Conservation (phyloP, 1,284 basidiomycete genomes). For the Takashimella koratensis region DNA sequence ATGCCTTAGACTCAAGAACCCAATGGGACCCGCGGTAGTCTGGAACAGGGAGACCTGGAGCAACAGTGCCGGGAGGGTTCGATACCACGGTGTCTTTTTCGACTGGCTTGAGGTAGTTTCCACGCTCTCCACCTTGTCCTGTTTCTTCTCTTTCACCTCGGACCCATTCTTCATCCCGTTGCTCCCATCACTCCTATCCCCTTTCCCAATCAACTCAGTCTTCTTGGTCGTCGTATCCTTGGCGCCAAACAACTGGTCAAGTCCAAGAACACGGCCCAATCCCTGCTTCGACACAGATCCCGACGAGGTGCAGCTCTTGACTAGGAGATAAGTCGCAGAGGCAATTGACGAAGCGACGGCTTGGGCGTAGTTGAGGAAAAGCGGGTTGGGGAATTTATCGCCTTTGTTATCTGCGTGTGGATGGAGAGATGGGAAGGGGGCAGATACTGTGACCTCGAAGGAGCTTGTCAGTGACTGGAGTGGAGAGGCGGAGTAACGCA, state of each 20-base stretch:
- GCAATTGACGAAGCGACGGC: conserved; percentile 74
- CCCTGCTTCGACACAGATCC: conserved; percentile 8
- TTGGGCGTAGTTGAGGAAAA: conserved; percentile 85
- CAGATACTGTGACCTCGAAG: conserved; percentile 59
- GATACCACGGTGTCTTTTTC: conserved; percentile 12
- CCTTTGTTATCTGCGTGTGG: conserved; percentile 45
- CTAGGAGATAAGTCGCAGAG: conserved; percentile 72
- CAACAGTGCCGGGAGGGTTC: conserved; percentile 55
- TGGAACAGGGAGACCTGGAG: conserved; percentile 82
- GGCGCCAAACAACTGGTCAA: conserved; percentile 16
- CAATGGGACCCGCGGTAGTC: conserved; percentile 87
- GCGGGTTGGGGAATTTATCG: conserved; percentile 78
- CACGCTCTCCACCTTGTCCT: conserved; percentile 3
- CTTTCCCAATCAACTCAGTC: not conserved
- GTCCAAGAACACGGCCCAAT: conserved; percentile 21
- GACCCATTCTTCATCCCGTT: conserved; percentile 2
- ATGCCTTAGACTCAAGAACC: conserved; percentile 88
- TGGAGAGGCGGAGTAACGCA: not conserved
- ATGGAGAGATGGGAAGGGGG: conserved; percentile 63
- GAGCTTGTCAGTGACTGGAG: not conserved
- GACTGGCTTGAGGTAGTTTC: conserved; percentile 5
- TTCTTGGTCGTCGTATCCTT: not conserved
- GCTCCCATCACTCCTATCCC: conserved; percentile 3
- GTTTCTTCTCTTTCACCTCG: not conserved
- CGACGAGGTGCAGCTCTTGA: conserved; percentile 38